Evolutionary conservation across 2,329 filamentous ascomycete species (phyloP), one percentile per base, ranked within the genome.

Genomic region (Colletotrichum trifolii): DNA sequence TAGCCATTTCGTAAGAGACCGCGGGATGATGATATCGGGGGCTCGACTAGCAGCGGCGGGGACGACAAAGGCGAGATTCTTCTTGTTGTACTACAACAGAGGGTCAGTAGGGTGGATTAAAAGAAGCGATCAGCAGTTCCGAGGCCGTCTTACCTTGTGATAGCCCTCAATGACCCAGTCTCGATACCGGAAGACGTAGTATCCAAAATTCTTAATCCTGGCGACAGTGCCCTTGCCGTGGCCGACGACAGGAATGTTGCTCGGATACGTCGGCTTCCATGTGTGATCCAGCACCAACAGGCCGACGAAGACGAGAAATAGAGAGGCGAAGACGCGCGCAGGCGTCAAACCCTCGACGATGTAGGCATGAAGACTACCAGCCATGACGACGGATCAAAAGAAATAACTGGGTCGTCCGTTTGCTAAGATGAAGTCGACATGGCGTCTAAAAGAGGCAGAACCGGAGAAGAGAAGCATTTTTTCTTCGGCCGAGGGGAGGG

Each of bases 1-100:
- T 71, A 83, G 76, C 82, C 82, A 84, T 8, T 73, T 69, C 8
- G 80, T 77, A 69, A 82, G 79, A 1, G 75, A 77, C 4, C 73
- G 74, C 2, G 82, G 82, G 4, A 84, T 72, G 54, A 84, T 76
- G 43, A 84, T 77, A 48, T 83, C 81, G 25, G 78, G 73, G 1
- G 79, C 75, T 2, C 78, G 75, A 8, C 77, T 77, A 1, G 81
- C 74, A 4, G 79, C 75, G 1, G 79, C 74, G 2, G 81, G 81
- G 0, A 79, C 74, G 12, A 82, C 73, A 54, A 83, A 83, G 1
- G 81, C 73, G 48, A 74, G 71, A 38, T 74, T 76, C 4, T 77
- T 71, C 56, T 80, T 82, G 54, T 77, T 76, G 68, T 81, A 81
- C 79, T 81, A 2, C 13, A 33, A n/a, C 2, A 6, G 2, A 33